These are phyloP conservation scores for Penicillium salamii DNA, from an alignment of 495 filamentous ascomycete species.

Conservation along the genomic window DNA sequence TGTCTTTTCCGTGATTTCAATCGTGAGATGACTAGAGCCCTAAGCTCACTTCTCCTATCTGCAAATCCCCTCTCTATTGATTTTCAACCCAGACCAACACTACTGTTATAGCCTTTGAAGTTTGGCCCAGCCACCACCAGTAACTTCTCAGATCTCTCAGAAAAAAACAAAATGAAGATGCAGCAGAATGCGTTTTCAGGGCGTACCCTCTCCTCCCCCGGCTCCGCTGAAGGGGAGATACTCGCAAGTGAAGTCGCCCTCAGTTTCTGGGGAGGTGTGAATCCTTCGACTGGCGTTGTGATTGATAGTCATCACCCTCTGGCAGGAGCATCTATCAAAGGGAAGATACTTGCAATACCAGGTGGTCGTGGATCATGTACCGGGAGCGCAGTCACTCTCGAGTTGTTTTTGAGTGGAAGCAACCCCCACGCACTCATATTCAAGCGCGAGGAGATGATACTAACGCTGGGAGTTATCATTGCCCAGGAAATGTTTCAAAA, in stretches of 20 bases:
- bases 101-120: too few relatives aligned
- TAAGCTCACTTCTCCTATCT: too few relatives aligned
- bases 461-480: slow-evolving; percentile 30
- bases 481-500: slow-evolving; percentile 24
- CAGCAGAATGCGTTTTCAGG: not conserved
- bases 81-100: too few relatives aligned
- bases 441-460: slow-evolving; percentile 24
- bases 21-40: too few relatives aligned
- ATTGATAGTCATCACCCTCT: slow-evolving; percentile 33
- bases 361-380: slow-evolving; percentile 30
- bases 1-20: too few relatives aligned
- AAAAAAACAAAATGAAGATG: not conserved
- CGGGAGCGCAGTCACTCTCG: slow-evolving; percentile 30
- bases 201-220: not conserved
- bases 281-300: slow-evolving; percentile 21
- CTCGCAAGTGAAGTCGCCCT: slow-evolving; percentile 17
- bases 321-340: slow-evolving; percentile 13
- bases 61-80: too few relatives aligned
- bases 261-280: slow-evolving; percentile 36
- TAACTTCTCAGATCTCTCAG: too few relatives aligned
- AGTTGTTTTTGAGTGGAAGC: slow-evolving; percentile 23
- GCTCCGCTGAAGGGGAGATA: slow-evolving; percentile 8
- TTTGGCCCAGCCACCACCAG: too few relatives aligned
- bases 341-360: slow-evolving; percentile 27
- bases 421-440: slow-evolving; percentile 25